Evolutionary conservation across 2,329 filamentous ascomycete genomes (phyloP).

Genomic region (Fonsecaea pedrosoi): DNA sequence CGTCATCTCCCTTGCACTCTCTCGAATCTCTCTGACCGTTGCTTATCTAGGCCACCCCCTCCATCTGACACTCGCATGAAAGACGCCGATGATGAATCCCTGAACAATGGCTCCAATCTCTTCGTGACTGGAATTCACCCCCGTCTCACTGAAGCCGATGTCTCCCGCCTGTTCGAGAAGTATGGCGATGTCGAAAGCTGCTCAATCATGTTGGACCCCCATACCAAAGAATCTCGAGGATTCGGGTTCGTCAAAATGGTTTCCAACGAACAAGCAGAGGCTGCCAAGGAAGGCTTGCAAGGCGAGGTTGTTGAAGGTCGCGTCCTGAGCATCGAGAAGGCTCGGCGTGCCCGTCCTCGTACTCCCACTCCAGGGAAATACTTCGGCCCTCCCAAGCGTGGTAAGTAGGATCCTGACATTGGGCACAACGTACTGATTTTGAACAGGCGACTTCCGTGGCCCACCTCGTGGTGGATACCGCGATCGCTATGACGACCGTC

Average conservation of each 20-base stretch:
- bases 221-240: slow-evolving; percentile 97
- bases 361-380: slow-evolving; percentile 99
- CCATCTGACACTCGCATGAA: slow-evolving; percentile 55
- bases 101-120: slow-evolving; percentile 95
- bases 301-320: slow-evolving; percentile 94
- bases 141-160: slow-evolving; percentile 84
- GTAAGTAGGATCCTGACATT: slow-evolving; percentile 59
- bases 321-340: slow-evolving; percentile 98
- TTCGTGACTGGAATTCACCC: slow-evolving; percentile 99
- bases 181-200: slow-evolving; percentile 99
- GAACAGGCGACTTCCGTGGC: slow-evolving; percentile 54
- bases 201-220: slow-evolving; percentile 99
- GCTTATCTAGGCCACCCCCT: slow-evolving; percentile 50
- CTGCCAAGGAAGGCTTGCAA: slow-evolving; percentile 93
- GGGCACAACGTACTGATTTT: slow-evolving; percentile 35
- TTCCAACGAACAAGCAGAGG: slow-evolving; percentile 91
- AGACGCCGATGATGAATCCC: slow-evolving; percentile 66
- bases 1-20: slow-evolving; percentile 16
- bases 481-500: slow-evolving; percentile 60
- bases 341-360: slow-evolving; percentile 89
- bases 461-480: slow-evolving; percentile 46
- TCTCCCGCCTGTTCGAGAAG: slow-evolving; percentile 95
- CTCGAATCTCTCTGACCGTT: slow-evolving; percentile 32
- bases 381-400: slow-evolving; percentile 97
- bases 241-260: slow-evolving; percentile 99